Evolutionary conservation across 139 green algal species (phyloP), one percentile per base, ranked within the genome.

Genomic region (Micractinium sp.): DNA sequence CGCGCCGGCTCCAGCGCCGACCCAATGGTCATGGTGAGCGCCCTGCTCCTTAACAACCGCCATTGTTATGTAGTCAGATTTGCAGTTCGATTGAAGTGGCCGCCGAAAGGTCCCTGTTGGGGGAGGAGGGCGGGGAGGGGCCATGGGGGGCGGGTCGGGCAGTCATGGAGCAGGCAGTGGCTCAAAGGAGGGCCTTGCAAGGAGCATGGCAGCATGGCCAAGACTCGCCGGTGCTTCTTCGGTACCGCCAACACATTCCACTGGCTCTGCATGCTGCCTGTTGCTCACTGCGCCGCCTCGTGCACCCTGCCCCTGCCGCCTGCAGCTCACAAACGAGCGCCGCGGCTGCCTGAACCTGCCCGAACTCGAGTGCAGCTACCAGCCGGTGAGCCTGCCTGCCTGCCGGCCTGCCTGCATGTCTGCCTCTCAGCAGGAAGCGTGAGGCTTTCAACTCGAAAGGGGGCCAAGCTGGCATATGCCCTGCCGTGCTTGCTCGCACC

Each of bases 341-440:
- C 85, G 85, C 53, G 73, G 73, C 73, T 89, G 73, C 73, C n/a
- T 84, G 19, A 78, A 61, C 33, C 85, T 89, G 61, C 85, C 53
- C 0, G 74, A 83, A 3, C 3, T 61, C 20, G 85, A 89, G 67
- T 66, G 73, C 85, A 76, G 53, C n/a, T 89, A 89, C n/a, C 31
- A 71, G 71, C 84, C 69, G 69, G 84, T 88, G 27, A 81, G 84
- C 3, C 19, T 60, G 19, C 38, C 9, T 39, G 29, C 33, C 22
- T 39, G 7, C 47, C 47, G 41, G 3, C 23, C n/a, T n/a, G n/a
- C n/a, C n/a, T n/a, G n/a, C n/a, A n/a, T n/a, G n/a, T n/a, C n/a
- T 71, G n/a, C 31, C 39, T 27, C 2, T 39, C n/a, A n/a, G 35
- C 35, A 29, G 9, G 33, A 25, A 53, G 35, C 19, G 3, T 53